Evolutionary conservation across 2,329 filamentous ascomycete species (phyloP), one percentile per base, ranked within the genome.

Genomic region (Rhynchosporium graminicola): DNA sequence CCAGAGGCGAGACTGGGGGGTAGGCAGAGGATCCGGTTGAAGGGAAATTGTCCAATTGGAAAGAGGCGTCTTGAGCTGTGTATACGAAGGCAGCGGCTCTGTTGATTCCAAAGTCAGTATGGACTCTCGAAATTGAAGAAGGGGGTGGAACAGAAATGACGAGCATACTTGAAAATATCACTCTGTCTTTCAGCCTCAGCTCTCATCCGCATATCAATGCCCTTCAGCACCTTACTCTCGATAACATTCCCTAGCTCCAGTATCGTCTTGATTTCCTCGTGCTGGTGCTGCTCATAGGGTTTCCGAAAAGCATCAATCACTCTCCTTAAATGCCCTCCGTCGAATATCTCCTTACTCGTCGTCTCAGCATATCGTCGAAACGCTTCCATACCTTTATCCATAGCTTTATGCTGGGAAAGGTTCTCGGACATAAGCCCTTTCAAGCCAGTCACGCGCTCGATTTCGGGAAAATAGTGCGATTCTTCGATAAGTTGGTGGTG

Each of bases 401-500:
- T 75, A 2, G 67, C 61, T 36, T 71, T 65, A 64, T 77, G 76
- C 61, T 77, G 73, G 20, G 72, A 65, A n/a, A 71, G 61, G 31
- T 75, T 74, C 8, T 60, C 65, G 2, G 71, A 68, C 75, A 77
- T 77, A 3, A 75, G 33, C 1, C 70, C 72, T 0, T 68, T 66
- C 33, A 70, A 66, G 6, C 70, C 68, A 7, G 70, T 71, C 26
- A 74, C 65, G n/a, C 68, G 70, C 36, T 74, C 73, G 5, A 77
- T 63, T 36, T 68, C 71, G 0, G 76, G 75, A 60, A 78, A 77
- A 31, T 76, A 74, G 50, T 69, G 62, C 0, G 50, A 61, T 56
- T 77, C 76, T 59, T 77, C 76, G 42, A 68, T 63, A 1, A 66
- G 57, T 60, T 77, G 76, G 61, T 77, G 76, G 61, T 76, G 74